Base-by-base conservation (phyloP, 2,329 filamentous ascomycete species). In the Talaromyces amestolkiae region DNA sequence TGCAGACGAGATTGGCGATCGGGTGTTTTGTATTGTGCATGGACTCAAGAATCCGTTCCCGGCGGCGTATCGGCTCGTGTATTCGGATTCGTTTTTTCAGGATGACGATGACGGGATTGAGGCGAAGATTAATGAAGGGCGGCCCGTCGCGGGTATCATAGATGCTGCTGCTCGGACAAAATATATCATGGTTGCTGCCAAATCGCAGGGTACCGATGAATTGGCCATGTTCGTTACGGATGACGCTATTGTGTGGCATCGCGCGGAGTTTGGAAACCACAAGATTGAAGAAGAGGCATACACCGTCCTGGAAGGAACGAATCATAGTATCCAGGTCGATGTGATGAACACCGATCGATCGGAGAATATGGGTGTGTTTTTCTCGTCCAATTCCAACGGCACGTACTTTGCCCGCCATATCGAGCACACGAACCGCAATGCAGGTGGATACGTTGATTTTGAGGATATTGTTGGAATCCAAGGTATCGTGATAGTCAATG, bases 291-390 rank as follows among this genome's bases (percentile, higher is more conserved):
- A 94, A 74, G 85, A 87, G 71, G 92, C 91, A 2, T 99, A 97
- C 77, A 99, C 95, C 0, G 86, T 99, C 58, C 84, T 99, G 47
- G 94, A 98, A 79, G 95, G 93, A 73, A 98, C 95, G 49, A 94
- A 97, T 75, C 97, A 99, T 82, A 97, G 94, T 81, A 93, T 99
- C 71, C 94, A 98, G 79, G 88, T 99, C 64, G 93, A 98, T 77
- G 93, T 98, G 68, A 89, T 94, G 85, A 92, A 90, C 1, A 84
- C 84, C 11, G 80, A 77, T 65, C 45, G 82, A 81, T 53, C 84
- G 1, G 86, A 85, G 43, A 86, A 90, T 0, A 94, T 97, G 86
- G 96, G 95, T 39, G 88, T 91, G 11, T 83, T 99, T 65, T 94
- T 97, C 73, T 96, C 93, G 6, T 98, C 94, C 75, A 99, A 99